A percentile compares a stretch with the other conserved stretches of the same genome.
phyloP scores from a whole-genome alignment of 164 flowering plant species.

The Hamamelis virginiana region DNA sequence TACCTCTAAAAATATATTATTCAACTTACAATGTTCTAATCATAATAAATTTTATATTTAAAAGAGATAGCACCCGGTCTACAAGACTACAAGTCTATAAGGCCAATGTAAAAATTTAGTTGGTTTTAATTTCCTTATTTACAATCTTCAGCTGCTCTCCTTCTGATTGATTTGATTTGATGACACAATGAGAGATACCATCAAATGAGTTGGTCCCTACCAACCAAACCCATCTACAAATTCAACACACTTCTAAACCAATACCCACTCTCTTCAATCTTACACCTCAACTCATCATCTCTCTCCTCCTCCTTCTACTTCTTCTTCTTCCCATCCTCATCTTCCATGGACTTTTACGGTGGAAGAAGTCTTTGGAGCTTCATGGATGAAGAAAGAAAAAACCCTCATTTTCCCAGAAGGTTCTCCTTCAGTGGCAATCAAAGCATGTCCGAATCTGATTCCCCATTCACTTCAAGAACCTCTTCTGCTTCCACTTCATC shows the following conservation, averaged over 20 bases:
- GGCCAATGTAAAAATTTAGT: too few species aligned
- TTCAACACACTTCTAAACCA: not conserved
- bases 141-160: too few species aligned
- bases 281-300: not conserved
- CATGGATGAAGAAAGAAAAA: slow-evolving; percentile 25
- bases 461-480: slow-evolving; percentile 6
- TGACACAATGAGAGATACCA: too few species aligned
- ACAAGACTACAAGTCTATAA: too few species aligned
- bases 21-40: too few species aligned
- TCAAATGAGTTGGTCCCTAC: not conserved
- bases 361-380: slow-evolving; percentile 19
- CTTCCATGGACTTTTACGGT: slow-evolving; percentile 15
- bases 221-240: slow-evolving; percentile 5
- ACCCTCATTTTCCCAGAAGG: slow-evolving; percentile 13
- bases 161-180: too few species aligned
- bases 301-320: not conserved
- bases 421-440: slow-evolving; percentile 11
- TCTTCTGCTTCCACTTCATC: slow-evolving; percentile 10
- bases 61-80: too few species aligned
- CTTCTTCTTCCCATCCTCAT: not conserved
- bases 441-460: slow-evolving; percentile 1
- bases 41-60: too few species aligned
- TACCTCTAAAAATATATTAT: too few species aligned
- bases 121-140: too few species aligned
- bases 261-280: not conserved